Evolutionary conservation across 371 early-diverging fungal genomes (phyloP).

Genomic region (Haplosporangium sp.): DNA sequence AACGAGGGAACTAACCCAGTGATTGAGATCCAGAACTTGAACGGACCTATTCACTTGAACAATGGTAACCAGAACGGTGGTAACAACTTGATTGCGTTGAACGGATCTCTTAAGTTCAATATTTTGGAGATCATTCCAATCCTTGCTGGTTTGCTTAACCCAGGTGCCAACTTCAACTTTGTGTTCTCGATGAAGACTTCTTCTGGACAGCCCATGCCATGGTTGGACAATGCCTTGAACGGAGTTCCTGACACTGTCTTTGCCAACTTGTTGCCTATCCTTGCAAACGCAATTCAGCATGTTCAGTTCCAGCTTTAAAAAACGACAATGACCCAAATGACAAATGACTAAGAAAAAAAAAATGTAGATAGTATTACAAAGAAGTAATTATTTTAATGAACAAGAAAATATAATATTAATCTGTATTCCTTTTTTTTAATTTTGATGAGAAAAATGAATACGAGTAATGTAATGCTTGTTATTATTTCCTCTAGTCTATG

Average conservation of each 20-base stretch:
- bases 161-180: slow-evolving; percentile 27
- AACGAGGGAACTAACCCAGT: slow-evolving; percentile 10
- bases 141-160: slow-evolving; percentile 28
- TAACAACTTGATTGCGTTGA: slow-evolving; percentile 27
- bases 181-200: slow-evolving; percentile 35
- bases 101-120: slow-evolving; percentile 36
- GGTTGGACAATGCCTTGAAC: slow-evolving; percentile 61
- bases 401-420: background rate
- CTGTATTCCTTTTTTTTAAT: background rate
- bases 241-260: slow-evolving; percentile 30
- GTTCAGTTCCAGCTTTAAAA: slow-evolving; percentile 36
- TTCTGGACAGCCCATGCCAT: slow-evolving; percentile 53
- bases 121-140: slow-evolving; percentile 28
- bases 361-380: background rate
- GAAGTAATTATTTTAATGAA: background rate
- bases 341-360: no score
- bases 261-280: slow-evolving; percentile 51
- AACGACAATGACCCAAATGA: no score
- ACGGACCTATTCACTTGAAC: slow-evolving; percentile 41
- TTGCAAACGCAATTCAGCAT: slow-evolving; percentile 59
- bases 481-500: no score
- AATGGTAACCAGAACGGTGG: slow-evolving; percentile 50
- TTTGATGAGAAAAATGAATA: no score
- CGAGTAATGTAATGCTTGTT: no score
- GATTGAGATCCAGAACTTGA: slow-evolving; percentile 36